Evolutionary conservation across 2,329 filamentous ascomycete species (phyloP), one percentile per base, ranked within the genome.

Genomic region (Xylariaceae sp.): DNA sequence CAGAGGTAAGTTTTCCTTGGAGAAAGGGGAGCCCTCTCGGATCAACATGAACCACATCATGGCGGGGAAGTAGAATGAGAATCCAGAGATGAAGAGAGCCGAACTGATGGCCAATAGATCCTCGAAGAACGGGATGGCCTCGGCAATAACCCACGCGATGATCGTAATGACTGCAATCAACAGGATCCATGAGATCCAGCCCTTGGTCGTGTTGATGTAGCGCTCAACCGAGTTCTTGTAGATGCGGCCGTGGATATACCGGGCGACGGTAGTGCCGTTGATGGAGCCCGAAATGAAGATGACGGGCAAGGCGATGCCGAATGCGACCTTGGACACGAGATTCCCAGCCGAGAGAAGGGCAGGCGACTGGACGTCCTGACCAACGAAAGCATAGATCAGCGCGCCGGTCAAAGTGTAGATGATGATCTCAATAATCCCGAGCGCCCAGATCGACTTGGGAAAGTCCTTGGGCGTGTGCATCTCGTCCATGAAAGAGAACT

Each of bases 121-220:
- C 57, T 80, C 81, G 73, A 91, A 92, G 67, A 85, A 84, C 2
- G 88, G 88, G 42, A 91, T 86, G 0, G 84, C 80, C 64, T 87
- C 82, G 13, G 87, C 86, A 59, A 91, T 84, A 60, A 90, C 67
- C 78, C 84, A 91, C 3, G 84, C 84, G 12, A 87, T 49, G 10
- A 86, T 48, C 73, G 86, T 90, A 41, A 86, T 68, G 45, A 67
- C 60, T 1, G 76, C 68, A 26, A 83, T 78, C 10, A 90, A 80
- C 2, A 54, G 71, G 13, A 84, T 64, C 87, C 87, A 88, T 22
- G 67, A 63, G 22, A 57, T 56, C 67, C 67, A 70, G 26, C 67
- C 67, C 57, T 63, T 68, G 21, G 60, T 55, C 45, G 67, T 69
- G 58, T 70, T 70, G 60, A 70, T 68, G 58, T 66, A 70, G 12